phyloP scores from a whole-genome alignment of 805 yeast genomes.

The Schwanniomyces vanrijiae region DNA sequence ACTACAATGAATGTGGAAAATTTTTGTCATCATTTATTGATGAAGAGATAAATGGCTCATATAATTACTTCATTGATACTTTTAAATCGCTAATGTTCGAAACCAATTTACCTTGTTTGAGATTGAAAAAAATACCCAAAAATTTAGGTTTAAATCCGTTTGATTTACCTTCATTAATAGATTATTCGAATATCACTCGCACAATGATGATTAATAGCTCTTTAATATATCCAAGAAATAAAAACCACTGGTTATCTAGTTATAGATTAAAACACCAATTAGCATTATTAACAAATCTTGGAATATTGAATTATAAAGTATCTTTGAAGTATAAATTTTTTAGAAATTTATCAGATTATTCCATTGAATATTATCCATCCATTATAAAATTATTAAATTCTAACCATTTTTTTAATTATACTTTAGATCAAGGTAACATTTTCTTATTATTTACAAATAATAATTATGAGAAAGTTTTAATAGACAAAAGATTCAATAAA shows the following conservation, averaged over 20 bases:
- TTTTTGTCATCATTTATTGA: constrained; percentile 2
- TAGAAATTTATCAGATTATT: not conserved
- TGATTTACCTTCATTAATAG: constrained; percentile 8
- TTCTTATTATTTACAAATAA: constrained; percentile 6
- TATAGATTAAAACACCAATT: constrained; percentile 1
- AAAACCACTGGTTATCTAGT: constrained; percentile 3
- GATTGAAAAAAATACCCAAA: not conserved
- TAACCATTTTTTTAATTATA: constrained; percentile 7
- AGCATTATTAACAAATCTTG: constrained; percentile 1
- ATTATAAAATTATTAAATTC: constrained; percentile 8
- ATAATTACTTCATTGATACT: not conserved
- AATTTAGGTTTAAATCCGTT: not conserved
- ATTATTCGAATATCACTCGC: constrained; percentile 5
- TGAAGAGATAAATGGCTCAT: not conserved
- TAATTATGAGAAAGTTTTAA: constrained; percentile 3
- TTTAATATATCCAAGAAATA: constrained; percentile 2
- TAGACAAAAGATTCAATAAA: constrained; percentile 7
- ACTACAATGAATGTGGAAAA: not conserved
- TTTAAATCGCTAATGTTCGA: not conserved
- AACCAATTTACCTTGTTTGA: constrained; percentile 2
- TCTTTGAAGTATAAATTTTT: constrained; percentile 3
- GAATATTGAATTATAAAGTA: constrained; percentile 4
- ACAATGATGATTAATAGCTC: constrained; percentile 4
- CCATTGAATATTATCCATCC: constrained; percentile 3
- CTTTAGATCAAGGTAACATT: constrained; percentile 12